Evolutionary conservation across 441 rosid species (phyloP).

Genomic region (Euphorbia corollata): DNA sequence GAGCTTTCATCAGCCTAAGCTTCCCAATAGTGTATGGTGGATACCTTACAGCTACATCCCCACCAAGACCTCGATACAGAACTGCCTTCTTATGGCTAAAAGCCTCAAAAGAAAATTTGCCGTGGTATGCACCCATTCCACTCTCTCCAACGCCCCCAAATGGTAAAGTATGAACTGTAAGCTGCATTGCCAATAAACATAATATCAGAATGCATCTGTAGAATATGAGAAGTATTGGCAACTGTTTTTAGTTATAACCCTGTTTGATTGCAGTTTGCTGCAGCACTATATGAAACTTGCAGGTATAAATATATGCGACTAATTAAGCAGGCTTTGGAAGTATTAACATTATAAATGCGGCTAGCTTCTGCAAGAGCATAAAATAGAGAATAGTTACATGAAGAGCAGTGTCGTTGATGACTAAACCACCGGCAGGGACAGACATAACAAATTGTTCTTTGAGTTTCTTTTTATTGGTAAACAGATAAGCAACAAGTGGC

Average conservation of each 20-base stretch:
- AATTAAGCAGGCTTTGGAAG: no score
- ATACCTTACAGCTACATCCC: conserved; percentile 48
- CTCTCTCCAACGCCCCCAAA: conserved; percentile 86
- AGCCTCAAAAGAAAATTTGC: conserved; percentile 66
- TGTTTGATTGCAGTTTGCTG: no score
- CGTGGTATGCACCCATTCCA: conserved; percentile 74
- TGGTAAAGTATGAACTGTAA: conserved; percentile 46
- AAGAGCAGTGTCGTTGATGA: conserved; percentile 64
- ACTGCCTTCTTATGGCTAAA: conserved; percentile 74
- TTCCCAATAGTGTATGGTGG: conserved; percentile 52
- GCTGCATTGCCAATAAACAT: no score
- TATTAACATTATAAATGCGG: conserved; percentile 16
- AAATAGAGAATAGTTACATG: conserved; percentile 40
- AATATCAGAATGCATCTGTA: no score
- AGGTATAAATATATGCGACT: no score
- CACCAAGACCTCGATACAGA: conserved; percentile 39
- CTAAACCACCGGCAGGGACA: conserved; percentile 71
- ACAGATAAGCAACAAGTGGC: conserved; percentile 89
- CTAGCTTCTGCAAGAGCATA: conserved; percentile 13
- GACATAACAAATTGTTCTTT: conserved; percentile 52
- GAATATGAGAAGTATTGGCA: no score
- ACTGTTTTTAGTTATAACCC: no score
- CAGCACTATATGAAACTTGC: no score
- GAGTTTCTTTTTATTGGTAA: conserved; percentile 55
- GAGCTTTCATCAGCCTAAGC: conserved; percentile 38